Base-by-base conservation (phyloP, 2,329 filamentous ascomycete genomes). In the Camillea tinctor region DNA sequence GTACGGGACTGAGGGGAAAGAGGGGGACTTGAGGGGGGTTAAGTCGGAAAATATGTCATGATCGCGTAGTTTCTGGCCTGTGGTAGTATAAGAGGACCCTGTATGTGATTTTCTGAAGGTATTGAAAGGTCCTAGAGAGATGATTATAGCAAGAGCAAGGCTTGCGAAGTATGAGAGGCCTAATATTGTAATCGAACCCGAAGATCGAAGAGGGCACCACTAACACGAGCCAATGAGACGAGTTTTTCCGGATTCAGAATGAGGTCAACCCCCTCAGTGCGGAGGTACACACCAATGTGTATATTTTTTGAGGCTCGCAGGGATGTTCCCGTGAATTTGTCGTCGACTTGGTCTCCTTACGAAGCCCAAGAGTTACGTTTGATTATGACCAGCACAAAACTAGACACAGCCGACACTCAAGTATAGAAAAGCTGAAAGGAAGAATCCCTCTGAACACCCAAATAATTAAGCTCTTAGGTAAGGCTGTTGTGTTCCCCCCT, bases 31-130 rank as follows among this genome's bases (percentile, higher is more conserved):
- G 26, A 11, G 24, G 26, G 26, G 24, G 26, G 40, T 19, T 66
- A 67, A 20, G 65, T 67, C 55, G 64, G 65, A 58, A 67, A 67
- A 61, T 67, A 50, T 64, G 61, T 64, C 65, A 67, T 67, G 60
- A 56, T 67, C 64, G 64, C 65, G 62, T 58, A 60, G 56, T 30
- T 60, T 8, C 36, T 2, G 36, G 36, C 11, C 36, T 44, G 17
- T 44, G 17, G 11, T 9, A 11, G 36, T n/a, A 44, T 44, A 15
- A 40, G n/a, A 11, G 36, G n/a, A 7, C 26, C 26, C 3, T 30
- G 26, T 30, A 15, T 44, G 17, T 6, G 26, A 30, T 2, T 44
- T 44, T 7, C 13, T 5, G 17, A 7, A 19, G 19, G 22, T n/a
- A 19, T 19, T 51, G 50, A n/a, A 44, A 44, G 11, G 2, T n/a